Evolutionary conservation across 805 yeast genomes (phyloP).

Genomic region (Saccharomycopsis capsularis): DNA sequence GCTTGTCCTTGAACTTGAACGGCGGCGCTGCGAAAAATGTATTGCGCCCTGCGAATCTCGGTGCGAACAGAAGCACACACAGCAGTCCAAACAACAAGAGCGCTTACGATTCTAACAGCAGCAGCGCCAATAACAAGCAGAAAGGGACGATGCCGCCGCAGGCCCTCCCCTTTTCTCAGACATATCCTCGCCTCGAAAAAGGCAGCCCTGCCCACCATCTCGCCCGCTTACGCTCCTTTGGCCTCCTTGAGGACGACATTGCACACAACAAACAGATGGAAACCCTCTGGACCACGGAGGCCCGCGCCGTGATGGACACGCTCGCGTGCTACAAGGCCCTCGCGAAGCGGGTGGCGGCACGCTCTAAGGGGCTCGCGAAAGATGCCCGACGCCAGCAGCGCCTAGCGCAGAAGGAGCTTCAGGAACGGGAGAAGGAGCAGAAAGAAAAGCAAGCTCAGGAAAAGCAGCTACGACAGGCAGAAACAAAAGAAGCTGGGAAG

Average conservation of each 20-base stretch:
- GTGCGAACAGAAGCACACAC: too few relatives aligned
- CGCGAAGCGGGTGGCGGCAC: background rate
- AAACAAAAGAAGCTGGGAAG: too few relatives aligned
- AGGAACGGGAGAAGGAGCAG: conserved; percentile 1
- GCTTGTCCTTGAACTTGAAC: background rate
- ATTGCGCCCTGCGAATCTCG: too few relatives aligned
- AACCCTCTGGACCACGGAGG: background rate
- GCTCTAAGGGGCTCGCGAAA: background rate
- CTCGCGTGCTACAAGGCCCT: background rate
- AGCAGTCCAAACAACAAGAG: background rate
- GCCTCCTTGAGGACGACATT: background rate
- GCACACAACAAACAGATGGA: background rate
- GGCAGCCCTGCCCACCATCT: background rate
- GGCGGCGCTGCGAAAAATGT: background rate
- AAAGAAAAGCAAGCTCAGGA: background rate
- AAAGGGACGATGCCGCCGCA: background rate
- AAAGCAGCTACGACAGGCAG: background rate
- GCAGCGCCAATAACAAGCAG: background rate
- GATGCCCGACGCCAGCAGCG: background rate
- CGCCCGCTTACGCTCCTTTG: background rate
- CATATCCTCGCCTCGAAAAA: background rate
- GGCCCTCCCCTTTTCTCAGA: background rate
- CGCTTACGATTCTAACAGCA: background rate
- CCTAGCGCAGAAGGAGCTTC: background rate
- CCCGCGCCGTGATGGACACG: background rate